phyloP scores from a whole-genome alignment of 345 rosid genomes.

The Leavenworthia alabamica region DNA sequence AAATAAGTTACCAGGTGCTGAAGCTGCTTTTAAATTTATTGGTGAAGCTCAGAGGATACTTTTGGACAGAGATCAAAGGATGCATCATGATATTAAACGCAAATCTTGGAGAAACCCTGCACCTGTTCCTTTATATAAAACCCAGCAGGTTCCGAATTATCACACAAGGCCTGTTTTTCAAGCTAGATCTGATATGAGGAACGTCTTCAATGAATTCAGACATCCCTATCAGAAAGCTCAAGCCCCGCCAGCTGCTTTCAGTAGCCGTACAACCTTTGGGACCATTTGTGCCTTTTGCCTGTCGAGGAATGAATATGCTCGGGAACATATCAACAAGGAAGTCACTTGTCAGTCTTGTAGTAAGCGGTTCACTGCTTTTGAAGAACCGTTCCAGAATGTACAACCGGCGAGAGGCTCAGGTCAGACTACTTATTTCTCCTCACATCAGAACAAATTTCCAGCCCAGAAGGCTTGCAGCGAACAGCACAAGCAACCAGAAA shows the following conservation, averaged over 20 bases:
- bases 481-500: conserved; percentile 34
- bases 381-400: conserved; percentile 31
- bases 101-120: conserved; percentile 25
- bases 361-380: conserved; percentile 53
- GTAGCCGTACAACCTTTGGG: conserved; percentile 49
- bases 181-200: conserved; percentile 16
- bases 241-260: conserved; percentile 36
- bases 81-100: conserved; percentile 48
- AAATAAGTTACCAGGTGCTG: conserved; percentile 89
- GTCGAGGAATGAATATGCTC: conserved; percentile 38
- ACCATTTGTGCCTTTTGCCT: conserved; percentile 69
- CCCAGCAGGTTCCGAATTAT: conserved; percentile 33
- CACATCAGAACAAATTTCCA: conserved; percentile 41
- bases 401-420: conserved; percentile 22
- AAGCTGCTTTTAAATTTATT: conserved; percentile 84
- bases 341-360: conserved; percentile 48
- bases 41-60: conserved; percentile 91
- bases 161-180: conserved; percentile 27
- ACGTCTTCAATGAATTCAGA: conserved; percentile 32
- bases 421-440: conserved; percentile 32
- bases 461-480: conserved; percentile 32
- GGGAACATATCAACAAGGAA: conserved; percentile 33
- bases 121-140: conserved; percentile 22
- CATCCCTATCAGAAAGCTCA: conserved; percentile 34
- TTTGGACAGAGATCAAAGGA: conserved; percentile 55